These are phyloP conservation scores for Penicillium concentricum DNA, from an alignment of 2,329 filamentous ascomycete genomes.

Conservation along the genomic window DNA sequence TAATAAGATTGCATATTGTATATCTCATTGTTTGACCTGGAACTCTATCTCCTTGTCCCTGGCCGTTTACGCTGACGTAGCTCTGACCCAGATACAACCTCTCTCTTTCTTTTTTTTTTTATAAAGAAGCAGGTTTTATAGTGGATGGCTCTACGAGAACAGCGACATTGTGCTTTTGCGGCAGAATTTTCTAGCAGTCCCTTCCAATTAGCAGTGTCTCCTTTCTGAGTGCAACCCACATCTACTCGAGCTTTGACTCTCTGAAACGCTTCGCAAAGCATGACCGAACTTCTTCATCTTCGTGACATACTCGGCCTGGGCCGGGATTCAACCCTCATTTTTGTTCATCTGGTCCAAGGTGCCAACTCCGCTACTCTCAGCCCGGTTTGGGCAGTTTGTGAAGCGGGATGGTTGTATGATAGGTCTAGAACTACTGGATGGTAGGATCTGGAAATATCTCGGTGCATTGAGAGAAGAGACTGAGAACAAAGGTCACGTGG, in stretches of 20 bases:
- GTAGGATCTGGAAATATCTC: neutral
- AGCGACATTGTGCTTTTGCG: neutral
- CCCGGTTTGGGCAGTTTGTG: conserved; percentile 7
- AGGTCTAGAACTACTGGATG: neutral
- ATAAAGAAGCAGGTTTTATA: neutral
- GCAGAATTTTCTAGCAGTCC: neutral
- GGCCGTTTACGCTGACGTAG: no score
- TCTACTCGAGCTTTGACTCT: neutral
- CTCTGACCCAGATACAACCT: no score
- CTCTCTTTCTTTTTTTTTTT: neutral
- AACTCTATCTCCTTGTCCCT: no score
- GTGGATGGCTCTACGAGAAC: neutral
- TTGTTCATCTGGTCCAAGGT: neutral
- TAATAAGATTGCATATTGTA: no score
- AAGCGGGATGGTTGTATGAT: neutral
- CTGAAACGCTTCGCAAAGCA: neutral
- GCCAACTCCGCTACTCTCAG: neutral
- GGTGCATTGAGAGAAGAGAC: neutral
- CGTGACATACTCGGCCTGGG: neutral
- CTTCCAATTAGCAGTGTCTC: neutral
- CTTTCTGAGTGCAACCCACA: neutral
- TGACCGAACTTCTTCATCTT: neutral
- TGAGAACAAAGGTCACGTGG: neutral
- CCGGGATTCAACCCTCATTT: neutral
- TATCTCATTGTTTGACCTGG: no score